phyloP scores from a whole-genome alignment of 2,329 filamentous ascomycete genomes.

The Stagonosporopsis cucurbitacearum region DNA sequence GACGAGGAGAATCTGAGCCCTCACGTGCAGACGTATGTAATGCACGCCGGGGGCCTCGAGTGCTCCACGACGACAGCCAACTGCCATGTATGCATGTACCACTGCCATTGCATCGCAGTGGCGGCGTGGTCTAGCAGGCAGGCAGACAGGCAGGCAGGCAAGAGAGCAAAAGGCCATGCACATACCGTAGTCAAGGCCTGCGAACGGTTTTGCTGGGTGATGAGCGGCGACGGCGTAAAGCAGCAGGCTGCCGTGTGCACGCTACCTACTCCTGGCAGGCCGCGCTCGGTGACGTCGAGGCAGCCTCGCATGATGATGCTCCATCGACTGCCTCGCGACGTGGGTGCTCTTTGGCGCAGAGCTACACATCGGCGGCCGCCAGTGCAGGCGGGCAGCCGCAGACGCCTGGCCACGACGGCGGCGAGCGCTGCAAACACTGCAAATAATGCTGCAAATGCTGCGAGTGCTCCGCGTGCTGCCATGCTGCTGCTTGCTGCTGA shows the following conservation, averaged over 20 bases:
- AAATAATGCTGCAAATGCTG: constrained; percentile 11
- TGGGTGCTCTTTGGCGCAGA: too few species aligned
- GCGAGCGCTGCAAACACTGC: not conserved
- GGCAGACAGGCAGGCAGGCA: too few species aligned
- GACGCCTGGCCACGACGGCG: constrained; percentile 16
- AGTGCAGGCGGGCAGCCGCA: constrained; percentile 21
- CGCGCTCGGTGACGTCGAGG: constrained; percentile 32
- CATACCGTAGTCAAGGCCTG: constrained; percentile 6
- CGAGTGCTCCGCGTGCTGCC: not conserved
- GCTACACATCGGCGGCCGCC: constrained; percentile 4
- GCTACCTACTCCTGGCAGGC: constrained; percentile 18
- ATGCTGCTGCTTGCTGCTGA: constrained; percentile 19
- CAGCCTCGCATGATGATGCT: too few species aligned
- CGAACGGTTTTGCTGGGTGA: constrained; percentile 18
- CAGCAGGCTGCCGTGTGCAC: constrained; percentile 24
- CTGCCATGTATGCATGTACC: too few species aligned
- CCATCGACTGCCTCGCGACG: too few species aligned
- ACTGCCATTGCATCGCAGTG: constrained; percentile 1
- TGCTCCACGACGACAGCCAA: not conserved
- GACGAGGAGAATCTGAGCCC: constrained; percentile 26
- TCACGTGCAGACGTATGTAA: constrained; percentile 33
- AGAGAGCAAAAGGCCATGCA: too few species aligned
- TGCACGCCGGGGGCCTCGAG: constrained; percentile 3
- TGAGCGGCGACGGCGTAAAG: constrained; percentile 13
- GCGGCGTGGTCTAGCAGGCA: not conserved